These are phyloP conservation scores for Colletotrichum falcatum DNA, from an alignment of 2,329 filamentous ascomycete species.

Conservation along the genomic window DNA sequence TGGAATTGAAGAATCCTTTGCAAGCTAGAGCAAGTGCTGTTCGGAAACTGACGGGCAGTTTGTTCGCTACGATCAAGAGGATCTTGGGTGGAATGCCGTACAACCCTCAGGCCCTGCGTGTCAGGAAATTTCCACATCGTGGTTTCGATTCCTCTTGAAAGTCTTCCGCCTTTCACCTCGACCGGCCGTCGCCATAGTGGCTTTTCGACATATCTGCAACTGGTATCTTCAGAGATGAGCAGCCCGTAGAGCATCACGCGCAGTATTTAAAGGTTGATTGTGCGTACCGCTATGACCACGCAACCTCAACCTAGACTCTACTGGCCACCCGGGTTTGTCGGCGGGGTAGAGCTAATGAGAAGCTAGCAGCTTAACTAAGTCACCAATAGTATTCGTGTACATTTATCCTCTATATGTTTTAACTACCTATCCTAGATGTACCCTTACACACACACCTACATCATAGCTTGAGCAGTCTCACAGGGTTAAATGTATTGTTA, in stretches of 20 bases:
- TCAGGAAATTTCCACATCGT: not conserved
- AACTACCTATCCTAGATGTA: too few relatives aligned
- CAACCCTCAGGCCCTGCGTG: not conserved
- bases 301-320: not conserved
- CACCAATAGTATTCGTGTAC: too few relatives aligned
- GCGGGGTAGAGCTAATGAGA: too few relatives aligned
- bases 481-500: too few relatives aligned
- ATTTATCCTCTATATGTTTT: too few relatives aligned
- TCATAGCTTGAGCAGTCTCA: too few relatives aligned
- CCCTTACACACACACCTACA: too few relatives aligned
- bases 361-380: too few relatives aligned
- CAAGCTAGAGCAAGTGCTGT: not conserved
- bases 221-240: not conserved
- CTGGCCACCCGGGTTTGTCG: not conserved
- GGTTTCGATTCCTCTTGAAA: not conserved
- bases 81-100: not conserved
- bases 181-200: not conserved
- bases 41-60: not conserved
- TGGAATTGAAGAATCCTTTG: not conserved
- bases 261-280: not conserved
- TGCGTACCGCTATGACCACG: not conserved
- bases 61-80: not conserved
- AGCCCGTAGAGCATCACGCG: not conserved
- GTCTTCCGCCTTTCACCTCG: not conserved
- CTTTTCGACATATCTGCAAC: not conserved